A percentile compares a stretch with the other conserved stretches of the same genome.
Evolutionary conservation across 257 asterid species (phyloP).

Genomic region (Solanum paucissectum): DNA sequence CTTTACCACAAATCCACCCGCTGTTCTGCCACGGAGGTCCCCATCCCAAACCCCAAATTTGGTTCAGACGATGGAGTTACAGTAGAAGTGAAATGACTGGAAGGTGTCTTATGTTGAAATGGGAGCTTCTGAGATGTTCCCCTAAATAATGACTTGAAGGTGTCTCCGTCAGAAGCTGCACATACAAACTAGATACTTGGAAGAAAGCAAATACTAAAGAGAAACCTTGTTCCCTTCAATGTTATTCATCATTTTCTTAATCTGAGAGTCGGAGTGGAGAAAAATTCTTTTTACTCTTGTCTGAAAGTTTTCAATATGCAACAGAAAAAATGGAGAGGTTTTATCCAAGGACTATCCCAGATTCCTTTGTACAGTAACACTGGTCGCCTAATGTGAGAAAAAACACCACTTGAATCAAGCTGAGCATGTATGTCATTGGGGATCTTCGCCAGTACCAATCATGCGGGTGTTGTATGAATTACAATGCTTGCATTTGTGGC

Average conservation of each 20-base stretch:
- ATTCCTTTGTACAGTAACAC: background rate
- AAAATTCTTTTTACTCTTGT: background rate
- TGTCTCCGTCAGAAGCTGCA: background rate
- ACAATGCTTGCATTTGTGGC: slow-evolving; percentile 77
- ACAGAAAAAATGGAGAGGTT: background rate
- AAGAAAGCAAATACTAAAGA: background rate
- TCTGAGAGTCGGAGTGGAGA: background rate
- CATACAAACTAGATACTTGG: background rate
- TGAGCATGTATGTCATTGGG: slow-evolving; percentile 11
- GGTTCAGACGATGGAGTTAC: background rate
- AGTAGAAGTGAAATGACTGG: background rate
- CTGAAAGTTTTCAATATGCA: background rate
- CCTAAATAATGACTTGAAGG: background rate
- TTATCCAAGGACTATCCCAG: background rate
- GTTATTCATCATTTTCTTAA: background rate
- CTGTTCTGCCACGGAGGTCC: background rate
- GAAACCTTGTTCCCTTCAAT: background rate
- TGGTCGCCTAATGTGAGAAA: background rate
- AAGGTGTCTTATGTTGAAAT: no score
- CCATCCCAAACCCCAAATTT: background rate
- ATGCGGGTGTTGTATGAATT: slow-evolving; percentile 73
- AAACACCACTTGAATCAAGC: background rate
- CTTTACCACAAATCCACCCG: background rate
- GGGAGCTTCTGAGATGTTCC: no score
- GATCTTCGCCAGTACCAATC: slow-evolving; percentile 30